Base-by-base conservation (phyloP, 2,329 filamentous ascomycete species). In the Microdochium bolleyi region DNA sequence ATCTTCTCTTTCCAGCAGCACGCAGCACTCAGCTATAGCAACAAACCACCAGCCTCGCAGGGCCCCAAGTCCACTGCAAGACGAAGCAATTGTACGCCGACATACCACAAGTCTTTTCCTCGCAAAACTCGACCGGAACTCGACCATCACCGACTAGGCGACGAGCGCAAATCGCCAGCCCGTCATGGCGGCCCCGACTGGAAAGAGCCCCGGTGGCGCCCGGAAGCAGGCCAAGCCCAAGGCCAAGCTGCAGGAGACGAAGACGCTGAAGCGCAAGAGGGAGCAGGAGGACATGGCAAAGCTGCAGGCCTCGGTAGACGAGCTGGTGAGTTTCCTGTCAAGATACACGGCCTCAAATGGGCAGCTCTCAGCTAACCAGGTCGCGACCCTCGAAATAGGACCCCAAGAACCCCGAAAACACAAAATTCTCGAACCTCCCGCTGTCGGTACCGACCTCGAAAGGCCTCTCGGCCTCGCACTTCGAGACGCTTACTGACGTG, bases 401-500 rank as follows among this genome's bases (percentile, higher is more conserved):
- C 56, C 70, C 75, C 50, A 86, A 85, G 57, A 71, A 75, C 9
- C 66, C 75, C 57, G 71, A 80, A 16, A 75, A 79, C 61, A 85
- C 83, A 58, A 80, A 80, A 57, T 99, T 99, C 68, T 77, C 84
- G 61, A 84, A 96, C 54, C 79, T 99, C 0, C 94, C 94, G 16
- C 79, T 99, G 53, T 97, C 91, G 51, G 79, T 85, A 58, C 80
- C 89, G 16, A 97, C 94, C 2, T 75, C 82, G 32, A 79, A 80
- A 21, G 94, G 94, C 51, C 82, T 99, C 56, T 83, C 92, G 58
- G 80, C 87, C 41, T 91, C 89, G 13, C 91, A 97, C 68, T 99
- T 92, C 74, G 88, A 92, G 64, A 85, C 82, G 49, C 77, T 96
- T 59, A 99, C 94, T 56, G 92, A 96, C 59, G 89, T 99, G 62